Conservation (phyloP, 2,329 filamentous ascomycete genomes). For the Drechslerella coelobrocha region DNA sequence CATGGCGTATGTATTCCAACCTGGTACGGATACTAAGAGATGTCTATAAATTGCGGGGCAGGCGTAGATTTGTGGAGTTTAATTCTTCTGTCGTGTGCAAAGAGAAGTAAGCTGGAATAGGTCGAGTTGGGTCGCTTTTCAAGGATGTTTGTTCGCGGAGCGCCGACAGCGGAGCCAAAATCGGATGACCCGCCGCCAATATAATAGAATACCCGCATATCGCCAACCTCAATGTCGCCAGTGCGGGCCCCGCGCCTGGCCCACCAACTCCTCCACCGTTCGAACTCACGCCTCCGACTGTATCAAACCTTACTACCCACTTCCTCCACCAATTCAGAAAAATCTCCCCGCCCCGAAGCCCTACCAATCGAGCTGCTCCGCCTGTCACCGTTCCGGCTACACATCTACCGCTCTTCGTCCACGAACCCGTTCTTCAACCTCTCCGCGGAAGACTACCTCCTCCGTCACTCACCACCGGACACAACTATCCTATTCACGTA, state of each 20-base stretch:
- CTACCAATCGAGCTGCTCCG: constrained; percentile 29
- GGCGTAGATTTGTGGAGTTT: no score
- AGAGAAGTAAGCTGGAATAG: no score
- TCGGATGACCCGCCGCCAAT: not conserved
- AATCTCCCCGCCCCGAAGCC: not conserved
- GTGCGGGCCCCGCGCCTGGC: not conserved
- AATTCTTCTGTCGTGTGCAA: no score
- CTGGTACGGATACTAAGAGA: not conserved
- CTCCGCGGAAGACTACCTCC: constrained; percentile 87
- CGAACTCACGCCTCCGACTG: not conserved
- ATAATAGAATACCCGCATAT: not conserved
- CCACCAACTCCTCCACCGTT: not conserved
- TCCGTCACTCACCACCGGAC: constrained; percentile 72
- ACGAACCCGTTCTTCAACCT: constrained; percentile 86
- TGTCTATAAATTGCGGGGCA: no score
- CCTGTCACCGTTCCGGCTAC: constrained; percentile 62
- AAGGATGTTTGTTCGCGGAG: no score
- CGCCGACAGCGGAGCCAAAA: constrained; percentile 34
- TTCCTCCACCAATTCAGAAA: not conserved
- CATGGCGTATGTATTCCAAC: constrained; percentile 63
- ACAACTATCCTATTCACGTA: constrained; percentile 86
- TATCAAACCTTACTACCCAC: not conserved
- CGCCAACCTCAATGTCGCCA: constrained; percentile 4
- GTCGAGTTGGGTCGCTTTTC: no score
- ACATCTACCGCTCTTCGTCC: constrained; percentile 75